Base-by-base conservation (phyloP, 805 yeast species). In the Starmera quercuum region DNA sequence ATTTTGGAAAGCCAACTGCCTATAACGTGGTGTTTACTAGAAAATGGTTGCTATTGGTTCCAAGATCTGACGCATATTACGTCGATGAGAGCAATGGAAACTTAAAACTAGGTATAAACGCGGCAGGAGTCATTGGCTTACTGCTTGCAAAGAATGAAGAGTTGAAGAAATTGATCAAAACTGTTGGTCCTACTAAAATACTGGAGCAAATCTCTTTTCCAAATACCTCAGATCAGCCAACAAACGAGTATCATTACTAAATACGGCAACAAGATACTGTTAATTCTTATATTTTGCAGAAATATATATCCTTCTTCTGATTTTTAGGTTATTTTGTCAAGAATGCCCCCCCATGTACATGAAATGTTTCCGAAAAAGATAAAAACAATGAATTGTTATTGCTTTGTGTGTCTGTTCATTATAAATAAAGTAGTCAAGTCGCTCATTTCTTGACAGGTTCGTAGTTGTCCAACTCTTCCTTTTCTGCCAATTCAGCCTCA, bases 401-500 rank as follows among this genome's bases (percentile, higher is more conserved):
- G 26, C 13, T 23, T 23, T 23, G 26, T 23, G 12, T 6, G 6
- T 23, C 12, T 23, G 12, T 21, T 8, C 11, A 21, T 21, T 21
- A 21, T 21, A 21, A 21, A 9, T 9, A 21, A 9, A 21, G 11
- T 21, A 21, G 23, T 21, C n/a, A n/a, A n/a, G n/a, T 7, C 12
- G 13, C 6, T 23, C 13, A 23, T 23, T 23, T 23, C 35, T 45
- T 47, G 32, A 51, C 37, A 38, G 68, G 63, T 36, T 51, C 65
- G 47, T 85, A 69, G 72, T 84, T 82, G 72, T 92, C 95, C 56
- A 92, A 77, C 56, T 81, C 92, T 42, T 72, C 78, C 66, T 81
- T 86, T 71, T 92, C 98, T 44, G 73, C 69, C 32, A 78, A 81
- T 63, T 85, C 97, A 51, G 84, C 85, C 70, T 92, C 97, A 41